Evolutionary conservation across 805 yeast genomes (phyloP), one percentile per base, ranked within the genome.

Genomic region (Blastobotrys americana): DNA sequence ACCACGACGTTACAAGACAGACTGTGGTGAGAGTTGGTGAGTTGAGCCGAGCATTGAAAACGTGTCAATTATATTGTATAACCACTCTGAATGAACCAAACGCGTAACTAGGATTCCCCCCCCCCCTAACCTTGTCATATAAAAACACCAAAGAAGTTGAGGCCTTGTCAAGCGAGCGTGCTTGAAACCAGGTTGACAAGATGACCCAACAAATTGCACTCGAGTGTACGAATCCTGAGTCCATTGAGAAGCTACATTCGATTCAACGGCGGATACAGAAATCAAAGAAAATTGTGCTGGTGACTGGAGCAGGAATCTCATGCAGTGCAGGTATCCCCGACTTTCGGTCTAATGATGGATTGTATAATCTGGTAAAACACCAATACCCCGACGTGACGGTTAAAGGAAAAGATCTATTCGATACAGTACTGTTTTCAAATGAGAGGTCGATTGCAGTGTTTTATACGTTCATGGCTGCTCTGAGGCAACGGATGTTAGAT

Each of bases 241-340:
- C 16, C 10, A 16, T 34, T 4, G 18, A 34, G 10, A 44, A 45
- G 20, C 34, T 64, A 62, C 39, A 48, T 44, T 65, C 64, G 42
- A 68, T 76, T 18, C 64, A 70, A 42, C 69, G 67, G 53, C 42
- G 55, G 33, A 65, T 78, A 1, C 63, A 62, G 49, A 74, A 74
- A 52, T 61, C 79, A 39, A 69, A 73, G 43, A 78, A 73, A 55
- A 67, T 80, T n/a, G 71, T 83, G 17, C 72, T 84, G 3, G 68
- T 89, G 44, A 88, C 96, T 0, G 97, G 98, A 5, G 98, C 98
- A 2, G 98, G 98, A 0, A 87, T 90, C 47, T 86, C 96, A 13
- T 87, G 96, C 60, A 86, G 84, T 59, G 97, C 97, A 1, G 97
- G 98, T 0, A 93, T 90, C 39, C 98, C 98, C 2, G 97, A 90